Conservation (phyloP, 169 alveolate species). For the Eimeria tenella region DNA sequence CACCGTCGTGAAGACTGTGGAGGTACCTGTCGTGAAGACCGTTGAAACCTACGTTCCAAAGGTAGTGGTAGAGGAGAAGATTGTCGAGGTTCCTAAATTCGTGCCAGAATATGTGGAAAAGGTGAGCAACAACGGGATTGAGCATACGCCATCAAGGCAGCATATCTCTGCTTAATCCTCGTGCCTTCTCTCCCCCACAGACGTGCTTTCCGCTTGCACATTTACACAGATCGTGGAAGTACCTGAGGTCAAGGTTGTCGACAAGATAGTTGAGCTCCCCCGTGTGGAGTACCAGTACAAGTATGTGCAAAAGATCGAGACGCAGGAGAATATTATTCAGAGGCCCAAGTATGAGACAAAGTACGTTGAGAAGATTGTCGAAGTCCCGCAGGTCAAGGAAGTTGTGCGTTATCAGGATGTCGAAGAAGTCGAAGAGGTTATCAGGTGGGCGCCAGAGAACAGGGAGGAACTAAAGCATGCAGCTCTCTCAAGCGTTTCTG, state of each 20-base stretch:
- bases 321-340: conserved; percentile 88
- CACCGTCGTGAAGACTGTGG: conserved; percentile 85
- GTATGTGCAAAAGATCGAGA: conserved; percentile 88
- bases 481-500: background rate
- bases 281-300: conserved; percentile 86
- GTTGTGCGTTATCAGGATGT: conserved; percentile 86
- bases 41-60: conserved; percentile 89
- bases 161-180: background rate
- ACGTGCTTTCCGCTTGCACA: background rate
- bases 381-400: conserved; percentile 86
- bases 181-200: background rate
- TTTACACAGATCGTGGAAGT: conserved; percentile 86
- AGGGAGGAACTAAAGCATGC: background rate
- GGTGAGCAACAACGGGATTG: conserved; percentile 72
- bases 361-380: conserved; percentile 89
- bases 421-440: conserved; percentile 86
- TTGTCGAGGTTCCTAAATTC: conserved; percentile 89
- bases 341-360: conserved; percentile 87
- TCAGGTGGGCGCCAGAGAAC: conserved; percentile 75
- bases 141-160: background rate
- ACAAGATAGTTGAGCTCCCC: conserved; percentile 89
- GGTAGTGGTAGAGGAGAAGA: conserved; percentile 87
- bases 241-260: conserved; percentile 89
- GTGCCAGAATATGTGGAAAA: conserved; percentile 88
- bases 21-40: conserved; percentile 88